These are phyloP conservation scores for Trametopsis cervina DNA, from an alignment of 768 basidiomycete species.

Conservation along the genomic window DNA sequence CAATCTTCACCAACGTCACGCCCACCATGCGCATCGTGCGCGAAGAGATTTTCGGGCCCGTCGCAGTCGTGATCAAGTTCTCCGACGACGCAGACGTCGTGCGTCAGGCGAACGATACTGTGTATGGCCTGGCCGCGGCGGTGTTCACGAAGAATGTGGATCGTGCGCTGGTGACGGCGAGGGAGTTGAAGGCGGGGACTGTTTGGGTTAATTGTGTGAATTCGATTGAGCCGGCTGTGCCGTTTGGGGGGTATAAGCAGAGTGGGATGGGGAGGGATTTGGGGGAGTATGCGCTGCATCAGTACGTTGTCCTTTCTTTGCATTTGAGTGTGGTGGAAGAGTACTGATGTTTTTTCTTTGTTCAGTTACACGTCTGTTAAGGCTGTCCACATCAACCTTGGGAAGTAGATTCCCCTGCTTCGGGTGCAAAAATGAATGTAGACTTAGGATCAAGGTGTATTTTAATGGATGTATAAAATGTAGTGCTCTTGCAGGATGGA, in stretches of 20 bases:
- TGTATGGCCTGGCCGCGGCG: slow-evolving; percentile 41
- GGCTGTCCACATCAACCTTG: slow-evolving; percentile 61
- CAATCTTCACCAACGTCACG: slow-evolving; percentile 61
- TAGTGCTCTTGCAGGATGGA: too few relatives aligned
- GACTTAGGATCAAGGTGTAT: too few relatives aligned
- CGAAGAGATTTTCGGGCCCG: slow-evolving; percentile 79
- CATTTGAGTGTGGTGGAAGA: slow-evolving; percentile 28
- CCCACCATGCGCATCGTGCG: slow-evolving; percentile 67
- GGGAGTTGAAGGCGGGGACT: slow-evolving; percentile 36
- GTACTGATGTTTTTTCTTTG: slow-evolving; percentile 24
- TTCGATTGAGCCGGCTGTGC: slow-evolving; percentile 40
- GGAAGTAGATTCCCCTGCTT: too few relatives aligned
- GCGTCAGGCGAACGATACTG: slow-evolving; percentile 36
- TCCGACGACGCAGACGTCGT: slow-evolving; percentile 36
- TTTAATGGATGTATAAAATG: too few relatives aligned
- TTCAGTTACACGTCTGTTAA: slow-evolving; percentile 60
- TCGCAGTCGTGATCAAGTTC: slow-evolving; percentile 71
- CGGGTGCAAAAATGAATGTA: too few relatives aligned
- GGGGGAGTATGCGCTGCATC: slow-evolving; percentile 46
- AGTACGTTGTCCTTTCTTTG: slow-evolving; percentile 15
- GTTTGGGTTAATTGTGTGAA: slow-evolving; percentile 24
- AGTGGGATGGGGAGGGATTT: slow-evolving; percentile 65
- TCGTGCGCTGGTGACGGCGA: slow-evolving; percentile 32
- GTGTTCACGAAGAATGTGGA: slow-evolving; percentile 40
- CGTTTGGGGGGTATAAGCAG: slow-evolving; percentile 73